These are phyloP conservation scores for Loxodes magnus DNA, from an alignment of 73 alveolate species.

Conservation along the genomic window DNA sequence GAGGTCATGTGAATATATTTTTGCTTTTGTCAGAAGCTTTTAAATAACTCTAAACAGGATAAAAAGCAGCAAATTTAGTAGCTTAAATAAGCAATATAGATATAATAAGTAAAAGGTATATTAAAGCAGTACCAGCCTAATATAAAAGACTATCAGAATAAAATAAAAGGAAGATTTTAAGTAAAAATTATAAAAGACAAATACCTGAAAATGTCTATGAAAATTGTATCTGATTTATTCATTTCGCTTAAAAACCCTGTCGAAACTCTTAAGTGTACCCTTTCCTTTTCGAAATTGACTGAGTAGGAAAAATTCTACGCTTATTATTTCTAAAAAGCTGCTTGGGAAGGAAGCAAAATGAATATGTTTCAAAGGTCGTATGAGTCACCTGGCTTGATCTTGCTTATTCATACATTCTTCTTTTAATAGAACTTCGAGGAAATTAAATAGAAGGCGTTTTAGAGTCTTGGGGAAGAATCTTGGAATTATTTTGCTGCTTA, in stretches of 20 bases:
- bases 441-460: constrained; percentile 8
- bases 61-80: no score
- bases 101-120: no score
- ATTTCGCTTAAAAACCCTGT: constrained; percentile 1
- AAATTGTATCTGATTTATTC: no score
- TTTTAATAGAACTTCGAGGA: constrained; percentile 31
- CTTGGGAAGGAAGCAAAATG: constrained; percentile 89
- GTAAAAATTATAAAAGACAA: no score
- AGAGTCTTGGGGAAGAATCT: constrained; percentile 42
- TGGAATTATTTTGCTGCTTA: constrained; percentile 41
- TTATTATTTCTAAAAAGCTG: constrained; percentile 77
- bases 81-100: no score
- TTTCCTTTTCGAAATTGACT: constrained; percentile 22
- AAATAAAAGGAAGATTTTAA: no score
- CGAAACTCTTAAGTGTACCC: constrained; percentile 1
- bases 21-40: no score
- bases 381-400: constrained; percentile 91
- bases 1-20: no score
- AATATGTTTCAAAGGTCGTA: constrained; percentile 72
- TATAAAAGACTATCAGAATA: no score
- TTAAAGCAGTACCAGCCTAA: no score
- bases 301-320: constrained; percentile 80
- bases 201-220: no score
- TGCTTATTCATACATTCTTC: constrained; percentile 70
- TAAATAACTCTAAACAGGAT: no score